These are phyloP conservation scores for Macroventuria anomochaeta DNA, from an alignment of 2,329 filamentous ascomycete genomes.

Conservation along the genomic window DNA sequence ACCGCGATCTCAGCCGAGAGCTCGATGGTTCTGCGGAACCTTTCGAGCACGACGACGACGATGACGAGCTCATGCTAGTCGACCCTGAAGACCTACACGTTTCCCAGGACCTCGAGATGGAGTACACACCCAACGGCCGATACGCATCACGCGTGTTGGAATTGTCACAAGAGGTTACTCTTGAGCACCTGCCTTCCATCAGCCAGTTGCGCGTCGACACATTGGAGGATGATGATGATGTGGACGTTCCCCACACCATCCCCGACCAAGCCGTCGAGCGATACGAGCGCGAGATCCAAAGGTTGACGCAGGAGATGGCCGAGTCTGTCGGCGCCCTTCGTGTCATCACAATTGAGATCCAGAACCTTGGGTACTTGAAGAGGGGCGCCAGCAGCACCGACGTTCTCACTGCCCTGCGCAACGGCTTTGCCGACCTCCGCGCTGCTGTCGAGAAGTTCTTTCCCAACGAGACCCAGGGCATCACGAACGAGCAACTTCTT, in stretches of 20 bases:
- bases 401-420: slow-evolving; percentile 51
- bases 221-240: slow-evolving; percentile 32
- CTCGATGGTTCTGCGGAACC: slow-evolving; percentile 29
- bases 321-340: slow-evolving; percentile 51
- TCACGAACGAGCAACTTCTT: slow-evolving; percentile 51
- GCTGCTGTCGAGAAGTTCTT: slow-evolving; percentile 50
- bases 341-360: slow-evolving; percentile 53
- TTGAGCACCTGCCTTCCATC: slow-evolving; percentile 32
- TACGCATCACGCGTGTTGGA: slow-evolving; percentile 39
- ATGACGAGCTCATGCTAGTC: slow-evolving; percentile 38
- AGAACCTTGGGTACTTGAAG: slow-evolving; percentile 51
- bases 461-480: slow-evolving; percentile 46
- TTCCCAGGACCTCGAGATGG: slow-evolving; percentile 39
- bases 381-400: slow-evolving; percentile 39
- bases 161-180: slow-evolving; percentile 39
- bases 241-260: slow-evolving; percentile 32
- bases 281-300: slow-evolving; percentile 51
- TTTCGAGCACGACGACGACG: slow-evolving; percentile 39
- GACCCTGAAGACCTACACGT: slow-evolving; percentile 44
- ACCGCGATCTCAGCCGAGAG: slow-evolving; percentile 27
- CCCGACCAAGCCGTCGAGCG: slow-evolving; percentile 47
- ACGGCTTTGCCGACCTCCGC: slow-evolving; percentile 51
- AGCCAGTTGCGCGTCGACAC: slow-evolving; percentile 38
- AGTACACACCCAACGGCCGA: slow-evolving; percentile 33
- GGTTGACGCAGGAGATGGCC: slow-evolving; percentile 47